Percentiles rank a stretch among this genome's conserved stretches.
phyloP scores from a whole-genome alignment of 345 rosid species.

The Eucalyptus regnans region DNA sequence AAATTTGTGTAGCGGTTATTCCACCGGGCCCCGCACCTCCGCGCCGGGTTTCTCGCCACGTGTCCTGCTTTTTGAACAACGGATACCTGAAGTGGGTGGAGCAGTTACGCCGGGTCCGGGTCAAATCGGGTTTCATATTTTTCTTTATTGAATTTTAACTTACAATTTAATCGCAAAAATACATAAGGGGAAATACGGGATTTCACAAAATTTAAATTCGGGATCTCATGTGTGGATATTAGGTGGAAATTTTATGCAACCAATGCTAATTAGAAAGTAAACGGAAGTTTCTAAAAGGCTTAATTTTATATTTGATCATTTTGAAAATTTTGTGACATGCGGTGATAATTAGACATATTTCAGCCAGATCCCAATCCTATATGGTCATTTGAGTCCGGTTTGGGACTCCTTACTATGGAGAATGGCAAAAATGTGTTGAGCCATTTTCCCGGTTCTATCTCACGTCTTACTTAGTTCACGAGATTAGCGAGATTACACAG shows the following conservation, averaged over 20 bases:
- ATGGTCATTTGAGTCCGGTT: not conserved
- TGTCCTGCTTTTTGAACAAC: not conserved
- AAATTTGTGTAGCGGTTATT: not conserved
- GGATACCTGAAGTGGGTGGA: not conserved
- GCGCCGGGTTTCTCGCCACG: not conserved
- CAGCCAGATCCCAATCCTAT: rapidly evolving
- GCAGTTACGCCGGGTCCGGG: not conserved
- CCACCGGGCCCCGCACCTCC: not conserved
- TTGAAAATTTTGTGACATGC: not conserved
- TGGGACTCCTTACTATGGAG: not conserved
- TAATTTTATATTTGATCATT: not conserved
- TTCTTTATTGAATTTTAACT: not conserved
- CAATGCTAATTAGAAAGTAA: not conserved
- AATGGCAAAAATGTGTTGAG: not conserved
- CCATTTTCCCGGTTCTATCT: not conserved
- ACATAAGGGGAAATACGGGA: rapidly evolving
- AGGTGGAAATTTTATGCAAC: not conserved
- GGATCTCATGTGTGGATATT: not conserved
- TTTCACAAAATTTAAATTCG: rapidly evolving
- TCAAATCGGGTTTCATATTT: not conserved
- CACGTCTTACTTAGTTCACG: not conserved
- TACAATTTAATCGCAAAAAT: not conserved
- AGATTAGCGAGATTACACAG: not conserved
- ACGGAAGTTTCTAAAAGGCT: rapidly evolving
- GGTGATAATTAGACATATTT: not conserved